Conservation (phyloP, 257 asterid species). For the Plantago major region DNA sequence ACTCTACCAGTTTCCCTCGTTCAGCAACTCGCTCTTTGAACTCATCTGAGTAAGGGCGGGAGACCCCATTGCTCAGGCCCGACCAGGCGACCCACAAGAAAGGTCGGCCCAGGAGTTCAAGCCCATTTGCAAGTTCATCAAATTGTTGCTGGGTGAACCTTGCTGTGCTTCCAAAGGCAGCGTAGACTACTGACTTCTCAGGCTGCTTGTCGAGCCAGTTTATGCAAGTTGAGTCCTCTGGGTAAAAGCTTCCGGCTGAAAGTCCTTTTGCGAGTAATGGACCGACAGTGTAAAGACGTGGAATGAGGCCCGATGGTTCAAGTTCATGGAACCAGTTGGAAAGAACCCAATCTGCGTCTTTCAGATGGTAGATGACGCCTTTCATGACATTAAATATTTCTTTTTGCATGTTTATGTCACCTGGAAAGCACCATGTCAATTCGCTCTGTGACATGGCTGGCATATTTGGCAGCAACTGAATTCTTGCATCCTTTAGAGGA, state of each 20-base stretch:
- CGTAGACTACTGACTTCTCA: conserved; percentile 43
- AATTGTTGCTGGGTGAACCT: conserved; percentile 39
- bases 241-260: conserved; percentile 33
- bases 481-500: conserved; percentile 32
- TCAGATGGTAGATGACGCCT: conserved; percentile 7
- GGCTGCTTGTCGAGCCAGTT: conserved; percentile 55
- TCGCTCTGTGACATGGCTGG: conserved; percentile 37
- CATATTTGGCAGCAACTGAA: conserved; percentile 29
- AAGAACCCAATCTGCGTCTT: conserved; percentile 37
- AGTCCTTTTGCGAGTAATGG: conserved; percentile 37
- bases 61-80: conserved; percentile 25
- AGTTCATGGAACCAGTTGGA: conserved; percentile 50
- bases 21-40: conserved; percentile 25
- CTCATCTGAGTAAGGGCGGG: conserved; percentile 12
- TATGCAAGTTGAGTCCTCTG: conserved; percentile 50
- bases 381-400: conserved; percentile 19
- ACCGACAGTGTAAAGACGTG: conserved; percentile 45
- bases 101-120: conserved; percentile 39
- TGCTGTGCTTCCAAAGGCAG: conserved; percentile 59
- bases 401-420: conserved; percentile 26
- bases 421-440: conserved; percentile 45
- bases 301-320: conserved; percentile 19
- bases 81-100: conserved; percentile 58
- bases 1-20: conserved; percentile 48
- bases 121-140: conserved; percentile 43